These are phyloP conservation scores for Penicillium aurantiogriseum DNA, from an alignment of 2,329 filamentous ascomycete genomes.

Conservation along the genomic window DNA sequence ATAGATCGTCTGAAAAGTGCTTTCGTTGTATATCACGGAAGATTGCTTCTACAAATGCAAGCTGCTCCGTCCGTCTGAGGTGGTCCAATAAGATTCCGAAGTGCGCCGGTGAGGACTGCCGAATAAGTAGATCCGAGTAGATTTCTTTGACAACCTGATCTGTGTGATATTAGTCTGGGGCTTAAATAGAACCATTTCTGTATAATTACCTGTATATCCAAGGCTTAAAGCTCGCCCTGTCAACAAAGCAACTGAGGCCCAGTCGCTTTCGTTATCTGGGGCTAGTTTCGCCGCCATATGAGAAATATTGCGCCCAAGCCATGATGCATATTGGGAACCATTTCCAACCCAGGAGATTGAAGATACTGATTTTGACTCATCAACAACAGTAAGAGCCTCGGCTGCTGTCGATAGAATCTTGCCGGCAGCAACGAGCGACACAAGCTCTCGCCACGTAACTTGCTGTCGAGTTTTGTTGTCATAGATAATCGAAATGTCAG, in stretches of 20 bases:
- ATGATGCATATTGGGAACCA: conserved; percentile 64
- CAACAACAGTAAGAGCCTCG: conserved; percentile 50
- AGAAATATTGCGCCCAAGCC: conserved; percentile 67
- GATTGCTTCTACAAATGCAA: conserved; percentile 45
- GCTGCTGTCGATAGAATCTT: conserved; percentile 58
- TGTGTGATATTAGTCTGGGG: conserved; percentile 25
- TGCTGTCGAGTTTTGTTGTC: conserved; percentile 47
- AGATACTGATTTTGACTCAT: conserved; percentile 26
- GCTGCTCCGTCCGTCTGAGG: conserved; percentile 51
- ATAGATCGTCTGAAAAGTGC: conserved; percentile 33
- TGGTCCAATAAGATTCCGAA: conserved; percentile 42
- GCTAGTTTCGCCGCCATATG: conserved; percentile 45
- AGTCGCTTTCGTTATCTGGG: conserved; percentile 28
- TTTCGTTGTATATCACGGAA: conserved; percentile 46
- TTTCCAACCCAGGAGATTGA: conserved; percentile 61
- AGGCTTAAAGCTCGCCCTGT: conserved; percentile 63
- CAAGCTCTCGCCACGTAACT: conserved; percentile 63
- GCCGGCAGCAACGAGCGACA: conserved; percentile 59
- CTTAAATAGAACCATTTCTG: background rate
- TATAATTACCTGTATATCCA: conserved; percentile 64
- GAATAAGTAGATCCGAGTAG: conserved; percentile 38
- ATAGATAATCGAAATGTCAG: conserved; percentile 44
- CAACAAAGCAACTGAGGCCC: conserved; percentile 45
- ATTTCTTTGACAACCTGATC: conserved; percentile 43
- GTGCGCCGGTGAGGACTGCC: conserved; percentile 25